Conservation (phyloP, 2,329 filamentous ascomycete genomes). For the Colletotrichum eleusines region DNA sequence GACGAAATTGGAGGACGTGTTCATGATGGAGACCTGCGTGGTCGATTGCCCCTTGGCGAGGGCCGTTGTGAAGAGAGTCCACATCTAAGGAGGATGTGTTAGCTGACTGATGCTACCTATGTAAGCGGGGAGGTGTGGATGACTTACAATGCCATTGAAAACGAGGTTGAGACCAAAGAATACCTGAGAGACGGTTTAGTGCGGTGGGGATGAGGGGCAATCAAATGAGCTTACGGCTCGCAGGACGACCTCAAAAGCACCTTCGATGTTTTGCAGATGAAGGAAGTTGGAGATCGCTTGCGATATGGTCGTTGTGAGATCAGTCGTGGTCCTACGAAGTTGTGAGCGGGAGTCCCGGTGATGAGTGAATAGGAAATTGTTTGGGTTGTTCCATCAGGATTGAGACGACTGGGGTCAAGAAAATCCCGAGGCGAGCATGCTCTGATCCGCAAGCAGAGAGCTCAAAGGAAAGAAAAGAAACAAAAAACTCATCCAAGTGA, state of each 20-base stretch:
- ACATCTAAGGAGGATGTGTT: constrained; percentile 69
- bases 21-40: constrained; percentile 84
- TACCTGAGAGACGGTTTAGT: constrained; percentile 57
- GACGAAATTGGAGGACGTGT: constrained; percentile 86
- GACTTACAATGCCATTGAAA: constrained; percentile 77
- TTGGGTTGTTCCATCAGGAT: not conserved
- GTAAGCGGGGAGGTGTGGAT: not conserved
- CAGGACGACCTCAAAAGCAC: constrained; percentile 61
- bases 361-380: not conserved
- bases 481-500: not conserved
- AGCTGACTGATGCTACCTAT: not conserved
- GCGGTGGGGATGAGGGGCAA: not conserved
- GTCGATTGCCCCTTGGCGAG: constrained; percentile 81
- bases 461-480: not conserved
- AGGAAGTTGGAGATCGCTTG: constrained; percentile 58
- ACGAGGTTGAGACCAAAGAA: constrained; percentile 82
- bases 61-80: constrained; percentile 84
- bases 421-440: not conserved
- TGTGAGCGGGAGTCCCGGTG: constrained; percentile 30
- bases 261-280: constrained; percentile 56
- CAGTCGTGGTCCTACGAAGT: constrained; percentile 64
- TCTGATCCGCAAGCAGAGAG: not conserved
- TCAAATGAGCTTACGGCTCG: constrained; percentile 58
- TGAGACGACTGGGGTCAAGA: not conserved
- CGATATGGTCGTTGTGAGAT: constrained; percentile 64